These are phyloP conservation scores for Monosporascus sp. DNA, from an alignment of 2,329 filamentous ascomycete genomes.

Conservation along the genomic window DNA sequence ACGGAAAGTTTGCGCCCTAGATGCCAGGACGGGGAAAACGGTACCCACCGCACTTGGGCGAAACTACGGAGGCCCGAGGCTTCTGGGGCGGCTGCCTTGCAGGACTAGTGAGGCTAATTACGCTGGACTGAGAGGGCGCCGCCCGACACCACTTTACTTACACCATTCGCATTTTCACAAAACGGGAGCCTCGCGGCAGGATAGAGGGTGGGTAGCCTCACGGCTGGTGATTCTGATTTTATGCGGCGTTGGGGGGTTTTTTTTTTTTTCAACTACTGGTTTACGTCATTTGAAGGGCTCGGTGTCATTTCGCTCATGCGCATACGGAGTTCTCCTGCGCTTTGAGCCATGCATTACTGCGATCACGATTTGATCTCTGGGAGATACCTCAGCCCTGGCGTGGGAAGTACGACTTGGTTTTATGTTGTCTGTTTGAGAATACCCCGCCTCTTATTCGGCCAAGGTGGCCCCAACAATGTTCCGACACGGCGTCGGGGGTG, in stretches of 20 bases:
- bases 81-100: background rate
- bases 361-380: background rate
- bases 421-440: background rate
- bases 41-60: background rate
- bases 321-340: background rate
- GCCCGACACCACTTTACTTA: background rate
- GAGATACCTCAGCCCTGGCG: no score
- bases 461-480: no score
- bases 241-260: background rate
- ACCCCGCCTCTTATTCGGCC: background rate
- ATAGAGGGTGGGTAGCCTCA: background rate
- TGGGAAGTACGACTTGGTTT: background rate
- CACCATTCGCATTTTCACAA: background rate
- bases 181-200: background rate
- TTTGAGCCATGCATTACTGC: background rate
- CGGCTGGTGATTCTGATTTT: background rate
- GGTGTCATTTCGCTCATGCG: background rate
- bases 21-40: background rate
- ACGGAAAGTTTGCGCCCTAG: background rate
- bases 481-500: no score
- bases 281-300: background rate
- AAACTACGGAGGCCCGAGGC: background rate
- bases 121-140: background rate
- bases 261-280: no score
- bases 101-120: background rate